phyloP scores from a whole-genome alignment of 768 basidiomycete species.

The Amanita pallidorosea region DNA sequence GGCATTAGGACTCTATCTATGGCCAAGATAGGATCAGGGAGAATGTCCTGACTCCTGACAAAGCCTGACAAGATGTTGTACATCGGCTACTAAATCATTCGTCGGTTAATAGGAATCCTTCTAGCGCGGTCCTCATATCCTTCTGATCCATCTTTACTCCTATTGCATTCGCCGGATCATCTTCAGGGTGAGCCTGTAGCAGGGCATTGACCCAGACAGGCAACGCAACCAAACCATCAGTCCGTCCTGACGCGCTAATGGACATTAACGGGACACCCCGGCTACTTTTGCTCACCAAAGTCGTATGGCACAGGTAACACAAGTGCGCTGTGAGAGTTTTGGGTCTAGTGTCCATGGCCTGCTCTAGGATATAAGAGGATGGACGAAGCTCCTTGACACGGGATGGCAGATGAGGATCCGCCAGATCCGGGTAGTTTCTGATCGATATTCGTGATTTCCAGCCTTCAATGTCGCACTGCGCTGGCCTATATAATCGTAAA shows the following conservation, averaged over 20 bases:
- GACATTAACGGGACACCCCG: conserved; percentile 16
- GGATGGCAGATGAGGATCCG: not conserved
- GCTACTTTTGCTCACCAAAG: conserved; percentile 41
- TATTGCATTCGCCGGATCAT: not conserved
- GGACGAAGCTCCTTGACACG: not conserved
- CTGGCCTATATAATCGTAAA: conserved; percentile 31
- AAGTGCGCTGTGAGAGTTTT: conserved; percentile 23
- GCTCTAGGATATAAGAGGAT: not conserved
- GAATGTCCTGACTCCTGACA: no score
- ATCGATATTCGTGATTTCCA: conserved; percentile 75
- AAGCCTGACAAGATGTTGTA: no score
- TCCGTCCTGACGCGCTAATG: conserved; percentile 4
- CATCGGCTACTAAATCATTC: conserved; percentile 1
- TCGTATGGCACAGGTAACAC: conserved; percentile 51
- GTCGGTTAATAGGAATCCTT: conserved; percentile 28
- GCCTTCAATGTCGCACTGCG: conserved; percentile 50
- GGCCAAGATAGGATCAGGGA: not conserved
- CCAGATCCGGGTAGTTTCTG: conserved; percentile 28
- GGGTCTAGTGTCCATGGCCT: not conserved
- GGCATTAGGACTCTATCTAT: conserved; percentile 10
- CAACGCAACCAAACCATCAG: conserved; percentile 13
- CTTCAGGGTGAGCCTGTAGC: conserved; percentile 1
- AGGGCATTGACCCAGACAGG: conserved; percentile 25
- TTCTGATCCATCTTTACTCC: conserved; percentile 16
- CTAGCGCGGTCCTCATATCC: conserved; percentile 26